A percentile compares a stretch with the other conserved stretches of the same genome.
phyloP scores from a whole-genome alignment of 352 stramenopile species.

The Poterioochromonas sp. region DNA sequence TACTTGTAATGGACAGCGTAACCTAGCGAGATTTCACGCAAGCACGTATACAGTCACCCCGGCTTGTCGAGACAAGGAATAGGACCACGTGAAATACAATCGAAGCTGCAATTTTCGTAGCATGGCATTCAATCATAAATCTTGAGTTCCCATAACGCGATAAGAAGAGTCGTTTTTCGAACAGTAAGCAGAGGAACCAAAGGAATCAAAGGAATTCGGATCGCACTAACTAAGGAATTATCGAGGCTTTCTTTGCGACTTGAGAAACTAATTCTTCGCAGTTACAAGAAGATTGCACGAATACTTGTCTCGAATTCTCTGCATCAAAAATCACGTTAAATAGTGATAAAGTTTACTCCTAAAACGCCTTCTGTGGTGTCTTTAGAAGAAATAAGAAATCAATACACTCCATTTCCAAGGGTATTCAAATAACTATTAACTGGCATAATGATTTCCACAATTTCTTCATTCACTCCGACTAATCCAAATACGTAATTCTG shows the following conservation, averaged over 20 bases:
- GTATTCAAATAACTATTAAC: constrained; percentile 4
- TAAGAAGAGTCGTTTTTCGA: constrained; percentile 1
- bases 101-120: background rate
- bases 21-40: background rate
- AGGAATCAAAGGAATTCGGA: background rate
- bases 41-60: constrained; percentile 19
- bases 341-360: constrained; percentile 30
- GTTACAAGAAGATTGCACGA: constrained; percentile 3
- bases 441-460: constrained; percentile 25
- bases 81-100: background rate
- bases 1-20: too few species aligned
- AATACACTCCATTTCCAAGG: constrained; percentile 24
- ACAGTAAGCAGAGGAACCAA: background rate
- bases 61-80: background rate
- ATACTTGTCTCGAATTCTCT: background rate
- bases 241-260: background rate
- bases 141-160: background rate
- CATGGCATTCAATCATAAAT: background rate
- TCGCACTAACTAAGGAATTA: background rate
- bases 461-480: background rate
- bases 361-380: constrained; percentile 19
- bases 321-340: constrained; percentile 28
- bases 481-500: constrained; percentile 15
- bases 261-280: constrained; percentile 12
- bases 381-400: background rate